Evolutionary conservation across 345 rosid species (phyloP).

Genomic region (rapeseed (Brassica napus)): Da-Ae NC_063445.1:1479501-1480000

Average conservation of each 20-base stretch:
- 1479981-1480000: not conserved
- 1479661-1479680: no score
- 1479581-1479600: conserved; percentile 64
- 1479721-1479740: conserved; percentile 52
- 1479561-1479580: conserved; percentile 53
- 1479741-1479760: conserved; percentile 71
- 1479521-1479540: conserved; percentile 56
- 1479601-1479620: conserved; percentile 54
- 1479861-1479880: conserved; percentile 48
- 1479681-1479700: not conserved
- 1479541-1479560: conserved; percentile 63
- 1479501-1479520: conserved; percentile 74
- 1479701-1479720: not conserved
- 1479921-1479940: conserved; percentile 47
- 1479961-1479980: not conserved
- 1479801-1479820: not conserved
- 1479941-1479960: conserved; percentile 26
- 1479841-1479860: not conserved
- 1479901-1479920: conserved; percentile 52
- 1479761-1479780: conserved; percentile 57
- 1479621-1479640: conserved; percentile 5
- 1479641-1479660: not conserved
- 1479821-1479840: not conserved
- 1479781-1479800: no score
- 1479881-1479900: conserved; percentile 65